Base-by-base conservation (phyloP, 345 rosid genomes). In the Moricandia moricandioides region DNA sequence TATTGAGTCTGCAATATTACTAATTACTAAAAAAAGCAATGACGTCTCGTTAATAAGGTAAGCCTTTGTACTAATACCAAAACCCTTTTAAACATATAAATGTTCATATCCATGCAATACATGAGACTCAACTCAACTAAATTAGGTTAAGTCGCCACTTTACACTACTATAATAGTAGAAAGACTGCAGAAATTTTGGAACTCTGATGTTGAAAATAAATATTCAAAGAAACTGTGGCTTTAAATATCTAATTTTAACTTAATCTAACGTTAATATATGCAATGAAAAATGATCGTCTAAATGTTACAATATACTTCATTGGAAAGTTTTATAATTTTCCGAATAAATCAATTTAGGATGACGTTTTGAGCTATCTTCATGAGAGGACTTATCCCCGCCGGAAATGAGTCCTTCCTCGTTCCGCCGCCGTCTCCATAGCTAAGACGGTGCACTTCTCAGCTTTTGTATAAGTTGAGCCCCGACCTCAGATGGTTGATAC, bases 401-500 rank as follows among this genome's bases (percentile, higher is more conserved):
- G 80, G 83, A 58, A 90, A 88, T 12, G 84, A 88, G 65, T 86
- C 80, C 3, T 27, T 54, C 54, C 83, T 80, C 40, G n/a, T 70
- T 56, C 40, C 40, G 1, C 45, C 73, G 14, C 76, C 18, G 33
- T 81, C 79, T 0, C 90, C 92, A 11, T 86, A 86, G 66, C 96
- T 82, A 0, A 84, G 90, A 69, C 79, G n/a, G 73, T 2, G 35
- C 52, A 7, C 31, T 79, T 69, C 89, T 82, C 40, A 89, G 34
- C 65, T 21, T 59, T 14, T 0, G 3, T 65, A 89, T 83, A 78
- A 90, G 71, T 33, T 45, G 83, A 1, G 83, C 73, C 0, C 85
- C 84, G 79, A 90, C 90, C 70, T 90, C 87, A 0, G 12, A 65
- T 11, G 77, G 82, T 66, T n/a, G n/a, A 74, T 87, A 87, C 71